Conservation (phyloP, 768 basidiomycete species). For the Hypsizygus marmoreus region DNA sequence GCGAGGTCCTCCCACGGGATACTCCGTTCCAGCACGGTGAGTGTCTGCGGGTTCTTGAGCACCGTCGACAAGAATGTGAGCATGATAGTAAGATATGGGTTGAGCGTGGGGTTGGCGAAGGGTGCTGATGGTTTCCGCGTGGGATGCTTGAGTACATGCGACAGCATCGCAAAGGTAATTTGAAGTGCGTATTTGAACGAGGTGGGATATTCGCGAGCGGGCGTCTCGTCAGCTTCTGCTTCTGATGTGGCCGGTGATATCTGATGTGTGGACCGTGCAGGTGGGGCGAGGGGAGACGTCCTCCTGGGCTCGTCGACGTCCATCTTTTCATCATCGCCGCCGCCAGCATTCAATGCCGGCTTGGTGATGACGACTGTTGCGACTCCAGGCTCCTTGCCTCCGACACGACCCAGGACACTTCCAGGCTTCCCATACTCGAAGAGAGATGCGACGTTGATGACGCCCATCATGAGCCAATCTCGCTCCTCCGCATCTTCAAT, state of each 20-base stretch:
- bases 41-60: slow-evolving; percentile 61
- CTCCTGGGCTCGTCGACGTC: slow-evolving; percentile 62
- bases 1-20: slow-evolving; percentile 86
- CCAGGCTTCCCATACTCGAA: slow-evolving; percentile 85
- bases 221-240: slow-evolving; percentile 22
- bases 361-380: slow-evolving; percentile 23
- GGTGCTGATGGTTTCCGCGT: slow-evolving; percentile 55
- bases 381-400: slow-evolving; percentile 50
- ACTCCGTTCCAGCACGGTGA: slow-evolving; percentile 66
- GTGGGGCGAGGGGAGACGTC: slow-evolving; percentile 27
- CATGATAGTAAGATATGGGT: slow-evolving; percentile 85
- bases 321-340: slow-evolving; percentile 55
- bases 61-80: slow-evolving; percentile 88
- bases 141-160: slow-evolving; percentile 66
- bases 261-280: slow-evolving; percentile 14
- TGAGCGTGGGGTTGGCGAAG: slow-evolving; percentile 58
- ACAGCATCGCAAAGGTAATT: slow-evolving; percentile 78
- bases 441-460: slow-evolving; percentile 77
- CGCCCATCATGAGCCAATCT: slow-evolving; percentile 97
- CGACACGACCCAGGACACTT: slow-evolving; percentile 67
- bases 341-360: slow-evolving; percentile 26
- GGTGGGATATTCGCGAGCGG: slow-evolving; percentile 50
- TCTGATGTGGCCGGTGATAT: slow-evolving; percentile 35
- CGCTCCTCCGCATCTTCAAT: slow-evolving; percentile 81
- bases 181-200: slow-evolving; percentile 76